Base-by-base conservation (phyloP, 1,139 yeast species). In the Yamadazyma atlantica region DNA sequence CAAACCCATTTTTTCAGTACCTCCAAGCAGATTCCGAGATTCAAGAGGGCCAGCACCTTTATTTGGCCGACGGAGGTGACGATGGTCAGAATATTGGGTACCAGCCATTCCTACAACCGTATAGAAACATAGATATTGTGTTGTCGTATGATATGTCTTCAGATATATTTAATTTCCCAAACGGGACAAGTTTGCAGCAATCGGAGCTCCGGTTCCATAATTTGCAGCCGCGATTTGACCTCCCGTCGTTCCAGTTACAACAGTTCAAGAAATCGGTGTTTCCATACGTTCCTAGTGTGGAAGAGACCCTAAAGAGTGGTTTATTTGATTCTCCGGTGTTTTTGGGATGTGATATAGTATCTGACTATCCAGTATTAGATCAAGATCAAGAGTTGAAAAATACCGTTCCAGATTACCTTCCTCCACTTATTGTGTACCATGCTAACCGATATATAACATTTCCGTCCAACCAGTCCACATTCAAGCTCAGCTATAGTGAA, bases 1-100 rank as follows among this genome's bases (percentile, higher is more conserved):
- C 95, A 3, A 88, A 86, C 49, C 96, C 96, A 4, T 89, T 85
- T 58, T 72, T 59, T 43, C 67, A 65, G 12, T 64, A 56, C 24
- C 27, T 39, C 12, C 21, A 33, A 11, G 48, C 51, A 2, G 40
- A 44, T 9, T 5, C 24, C n/a, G 12, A 11, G 8, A 41, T 62
- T 2, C 37, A 49, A 3, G 37, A 45, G 4, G 49, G 45, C 22
- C 37, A 45, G 4, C 61, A 62, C 37, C 43, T 66, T 31, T 66
- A 62, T 41, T 45, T 69, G 14, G 70, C 62, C 1, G 75, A 69
- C 43, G 75, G 75, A 1, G 75, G 75, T 2, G 71, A 66, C 34
- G 73, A 67, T 45, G 73, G 74, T 2, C 71, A 67, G 38, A 69
- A 69, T 40, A 58, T 69, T 15, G 73, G 73, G 1, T 66, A 69